Base-by-base conservation (phyloP, 2,329 filamentous ascomycete species). In the Delphinella strobiligena region DNA sequence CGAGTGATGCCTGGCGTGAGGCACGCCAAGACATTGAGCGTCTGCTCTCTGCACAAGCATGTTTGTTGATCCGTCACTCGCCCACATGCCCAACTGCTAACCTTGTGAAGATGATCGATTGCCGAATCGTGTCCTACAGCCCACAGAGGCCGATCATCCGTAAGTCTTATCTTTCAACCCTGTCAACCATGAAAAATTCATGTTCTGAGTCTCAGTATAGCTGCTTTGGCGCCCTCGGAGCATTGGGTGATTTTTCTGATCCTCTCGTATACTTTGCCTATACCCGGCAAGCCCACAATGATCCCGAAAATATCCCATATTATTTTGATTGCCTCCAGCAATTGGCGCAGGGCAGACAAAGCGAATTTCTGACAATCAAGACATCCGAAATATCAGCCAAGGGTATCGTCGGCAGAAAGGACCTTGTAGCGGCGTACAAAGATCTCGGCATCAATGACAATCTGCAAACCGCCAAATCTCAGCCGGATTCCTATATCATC, bases 291-390 rank as follows among this genome's bases (percentile, higher is more conserved):
- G 61, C 67, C 17, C 53, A 61, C 7, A 69, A 67, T 37, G 75
- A 83, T 53, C 66, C 68, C 15, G 46, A 50, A 15, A 71, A 73
- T 44, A 61, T 62, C 14, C 59, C 75, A 2, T 74, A 75, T 51
- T 83, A 82, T 53, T 68, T 82, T 44, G 71, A 79, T 54, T 80
- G 74, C 49, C 61, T 85, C n/a, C 67, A 71, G 47, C 63, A 68
- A 34, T 71, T 84, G 38, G 71, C 72, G 12, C 60, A 61, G 17
- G 67, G 71, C 14, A 64, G 78, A 38, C 59, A 67, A 24, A 78
- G 71, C 52, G 68, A 73, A 31, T 54, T 64, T 5, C 67, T 85
- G n/a, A 61, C 73, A 31, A 65, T 66, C 24, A 72, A 75, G 51
- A 71, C 77, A 17, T 68, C 67, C 5, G 62, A 69, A 37, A 67